These are phyloP conservation scores for Monosporascus sp. DNA, from an alignment of 2,329 filamentous ascomycete species.

Conservation along the genomic window DNA sequence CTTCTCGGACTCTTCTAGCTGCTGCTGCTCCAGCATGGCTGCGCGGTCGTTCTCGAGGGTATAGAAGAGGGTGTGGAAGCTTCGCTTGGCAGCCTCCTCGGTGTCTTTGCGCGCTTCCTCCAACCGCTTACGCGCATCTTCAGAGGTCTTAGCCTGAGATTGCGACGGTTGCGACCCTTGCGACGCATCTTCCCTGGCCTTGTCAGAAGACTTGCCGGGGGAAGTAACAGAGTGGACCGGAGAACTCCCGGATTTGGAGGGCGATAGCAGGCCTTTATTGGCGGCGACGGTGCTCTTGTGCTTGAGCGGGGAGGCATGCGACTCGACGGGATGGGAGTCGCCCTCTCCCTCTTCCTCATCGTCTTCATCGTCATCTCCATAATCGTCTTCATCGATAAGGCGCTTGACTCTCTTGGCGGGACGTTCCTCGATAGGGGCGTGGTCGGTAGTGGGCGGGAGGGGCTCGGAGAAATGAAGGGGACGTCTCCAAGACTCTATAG, in stretches of 20 bases:
- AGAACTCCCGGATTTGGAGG: constrained; percentile 64
- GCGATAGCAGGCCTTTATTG: constrained; percentile 58
- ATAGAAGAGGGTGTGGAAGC: constrained; percentile 91
- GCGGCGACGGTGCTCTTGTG: constrained; percentile 45
- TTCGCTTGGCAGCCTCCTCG: constrained; percentile 82
- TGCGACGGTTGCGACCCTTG: constrained; percentile 32
- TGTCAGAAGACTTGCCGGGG: constrained; percentile 52
- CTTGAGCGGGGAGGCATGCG: constrained; percentile 47
- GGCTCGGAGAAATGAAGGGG: constrained; percentile 34
- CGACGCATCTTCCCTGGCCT: constrained; percentile 43
- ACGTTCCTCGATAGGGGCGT: constrained; percentile 53
- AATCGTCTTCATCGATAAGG: constrained; percentile 78
- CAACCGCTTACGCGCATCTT: constrained; percentile 87
- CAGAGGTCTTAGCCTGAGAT: constrained; percentile 60
- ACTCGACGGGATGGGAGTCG: constrained; percentile 36
- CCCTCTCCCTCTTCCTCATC: constrained; percentile 56
- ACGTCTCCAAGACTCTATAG: constrained; percentile 49
- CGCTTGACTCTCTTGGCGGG: constrained; percentile 70
- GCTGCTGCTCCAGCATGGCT: constrained; percentile 96
- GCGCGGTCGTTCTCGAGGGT: constrained; percentile 92
- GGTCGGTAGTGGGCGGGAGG: constrained; percentile 52
- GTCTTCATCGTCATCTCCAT: constrained; percentile 75
- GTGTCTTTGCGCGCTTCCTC: constrained; percentile 88
- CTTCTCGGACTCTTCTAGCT: constrained; percentile 92
- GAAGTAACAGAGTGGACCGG: constrained; percentile 58